These are phyloP conservation scores for Hypsizygus ulmarius DNA, from an alignment of 1,284 basidiomycete genomes.

Conservation along the genomic window DNA sequence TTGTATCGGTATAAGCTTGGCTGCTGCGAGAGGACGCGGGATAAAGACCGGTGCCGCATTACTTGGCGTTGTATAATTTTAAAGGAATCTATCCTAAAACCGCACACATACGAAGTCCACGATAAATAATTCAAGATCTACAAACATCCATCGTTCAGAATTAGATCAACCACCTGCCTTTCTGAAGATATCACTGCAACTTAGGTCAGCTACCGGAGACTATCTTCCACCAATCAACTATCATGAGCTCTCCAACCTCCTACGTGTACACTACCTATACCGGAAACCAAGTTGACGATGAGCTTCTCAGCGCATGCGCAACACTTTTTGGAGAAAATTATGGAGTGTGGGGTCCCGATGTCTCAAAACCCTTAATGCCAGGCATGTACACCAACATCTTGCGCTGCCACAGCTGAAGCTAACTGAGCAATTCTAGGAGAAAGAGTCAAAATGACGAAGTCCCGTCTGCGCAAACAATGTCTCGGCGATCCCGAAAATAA, in stretches of 20 bases:
- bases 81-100: slow-evolving; percentile 13
- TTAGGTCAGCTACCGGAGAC: no score
- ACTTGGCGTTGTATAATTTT: slow-evolving; percentile 52
- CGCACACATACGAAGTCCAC: slow-evolving; percentile 47
- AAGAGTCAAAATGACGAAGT: slow-evolving; percentile 10
- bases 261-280: no score
- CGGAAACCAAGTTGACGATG: no score
- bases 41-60: slow-evolving; percentile 61
- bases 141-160: slow-evolving; percentile 21
- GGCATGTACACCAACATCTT: no score
- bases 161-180: slow-evolving; percentile 49
- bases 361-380: no score
- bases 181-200: slow-evolving; percentile 56
- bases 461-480: slow-evolving; percentile 2
- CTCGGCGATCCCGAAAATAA: slow-evolving; percentile 2
- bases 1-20: slow-evolving; percentile 72
- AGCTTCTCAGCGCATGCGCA: no score
- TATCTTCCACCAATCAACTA: slow-evolving; percentile 60
- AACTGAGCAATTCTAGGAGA: no score
- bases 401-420: no score
- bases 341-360: no score
- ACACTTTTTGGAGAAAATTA: no score
- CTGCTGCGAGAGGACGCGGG: slow-evolving; percentile 65
- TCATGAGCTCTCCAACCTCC: slow-evolving; percentile 57
- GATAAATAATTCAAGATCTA: slow-evolving; percentile 4